Percentiles rank a stretch among this genome's conserved stretches.
Conservation (phyloP, 768 basidiomycete genomes). For the Serendipita vermifera region DNA sequence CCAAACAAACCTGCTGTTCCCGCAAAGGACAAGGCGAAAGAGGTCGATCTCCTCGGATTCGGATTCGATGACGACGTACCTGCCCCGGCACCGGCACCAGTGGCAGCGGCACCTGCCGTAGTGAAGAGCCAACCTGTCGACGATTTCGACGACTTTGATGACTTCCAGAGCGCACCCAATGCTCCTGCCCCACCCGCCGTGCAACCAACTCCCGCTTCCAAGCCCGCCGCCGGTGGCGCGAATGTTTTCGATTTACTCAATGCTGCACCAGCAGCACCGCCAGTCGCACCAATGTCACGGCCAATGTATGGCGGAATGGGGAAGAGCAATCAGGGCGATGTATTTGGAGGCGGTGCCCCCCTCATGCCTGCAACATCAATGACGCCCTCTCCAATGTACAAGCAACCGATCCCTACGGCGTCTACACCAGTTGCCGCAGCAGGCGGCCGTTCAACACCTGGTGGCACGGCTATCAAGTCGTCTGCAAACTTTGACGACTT, state of each 20-base stretch:
- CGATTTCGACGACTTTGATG: conserved; percentile 58
- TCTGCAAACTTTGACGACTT: conserved; percentile 72
- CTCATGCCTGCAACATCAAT: not conserved
- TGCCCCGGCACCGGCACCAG: conserved; percentile 21
- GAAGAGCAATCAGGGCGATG: not conserved
- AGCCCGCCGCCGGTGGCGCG: conserved; percentile 7
- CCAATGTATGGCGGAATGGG: not conserved
- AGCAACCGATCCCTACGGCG: not conserved
- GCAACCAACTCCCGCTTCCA: conserved; percentile 19
- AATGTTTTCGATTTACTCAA: conserved; percentile 10
- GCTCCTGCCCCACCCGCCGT: conserved; percentile 35
- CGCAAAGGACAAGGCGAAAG: conserved; percentile 29
- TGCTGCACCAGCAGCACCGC: conserved; percentile 10
- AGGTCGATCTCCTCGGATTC: conserved; percentile 68
- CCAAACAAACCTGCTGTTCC: conserved; percentile 15
- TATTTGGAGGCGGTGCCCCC: not conserved
- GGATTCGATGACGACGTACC: conserved; percentile 47
- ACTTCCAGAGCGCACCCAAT: conserved; percentile 52
- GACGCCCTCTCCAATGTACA: not conserved
- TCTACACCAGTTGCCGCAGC: not conserved
- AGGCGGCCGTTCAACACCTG: not conserved
- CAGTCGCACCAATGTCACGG: not conserved
- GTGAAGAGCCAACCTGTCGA: conserved; percentile 7
- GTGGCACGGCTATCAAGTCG: conserved; percentile 24
- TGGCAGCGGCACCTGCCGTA: conserved; percentile 21